A percentile compares a stretch with the other conserved stretches of the same genome.
phyloP scores from a whole-genome alignment of 2,329 filamentous ascomycete species.

The Phialocephala sp. region DNA sequence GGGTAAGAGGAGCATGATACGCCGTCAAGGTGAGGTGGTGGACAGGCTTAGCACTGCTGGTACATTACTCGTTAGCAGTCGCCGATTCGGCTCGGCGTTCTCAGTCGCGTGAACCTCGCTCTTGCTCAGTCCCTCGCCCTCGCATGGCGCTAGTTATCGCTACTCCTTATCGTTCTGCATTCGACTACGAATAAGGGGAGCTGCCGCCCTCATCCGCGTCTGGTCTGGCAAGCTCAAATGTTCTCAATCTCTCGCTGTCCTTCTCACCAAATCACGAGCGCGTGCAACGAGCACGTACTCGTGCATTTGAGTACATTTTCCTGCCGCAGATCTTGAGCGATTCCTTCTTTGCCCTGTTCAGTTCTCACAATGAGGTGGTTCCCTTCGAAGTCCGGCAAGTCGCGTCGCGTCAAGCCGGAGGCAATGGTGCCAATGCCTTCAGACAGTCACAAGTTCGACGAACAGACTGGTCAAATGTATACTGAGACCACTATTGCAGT shows the following conservation, averaged over 20 bases:
- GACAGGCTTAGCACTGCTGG: not conserved
- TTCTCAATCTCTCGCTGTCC: slow-evolving; percentile 10
- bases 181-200: slow-evolving; percentile 4
- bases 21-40: not conserved
- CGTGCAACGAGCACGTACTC: not conserved
- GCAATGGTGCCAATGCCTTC: not conserved
- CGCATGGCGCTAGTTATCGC: not conserved
- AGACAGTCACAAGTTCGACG: slow-evolving; percentile 32
- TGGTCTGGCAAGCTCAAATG: not conserved
- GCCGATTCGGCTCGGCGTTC: slow-evolving; percentile 4
- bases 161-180: not conserved
- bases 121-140: not conserved
- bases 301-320: slow-evolving; percentile 10
- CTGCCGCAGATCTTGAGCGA: not conserved
- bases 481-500: slow-evolving; percentile 34
- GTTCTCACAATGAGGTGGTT: not conserved
- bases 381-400: not conserved
- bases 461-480: slow-evolving; percentile 39
- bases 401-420: not conserved
- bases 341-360: not conserved
- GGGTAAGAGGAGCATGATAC: not conserved
- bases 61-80: not conserved
- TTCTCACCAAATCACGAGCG: not conserved
- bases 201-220: not conserved
- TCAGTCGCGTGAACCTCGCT: not conserved